Base-by-base conservation (phyloP, 2,329 filamentous ascomycete genomes). In the Chaetomium strumarium region DNA sequence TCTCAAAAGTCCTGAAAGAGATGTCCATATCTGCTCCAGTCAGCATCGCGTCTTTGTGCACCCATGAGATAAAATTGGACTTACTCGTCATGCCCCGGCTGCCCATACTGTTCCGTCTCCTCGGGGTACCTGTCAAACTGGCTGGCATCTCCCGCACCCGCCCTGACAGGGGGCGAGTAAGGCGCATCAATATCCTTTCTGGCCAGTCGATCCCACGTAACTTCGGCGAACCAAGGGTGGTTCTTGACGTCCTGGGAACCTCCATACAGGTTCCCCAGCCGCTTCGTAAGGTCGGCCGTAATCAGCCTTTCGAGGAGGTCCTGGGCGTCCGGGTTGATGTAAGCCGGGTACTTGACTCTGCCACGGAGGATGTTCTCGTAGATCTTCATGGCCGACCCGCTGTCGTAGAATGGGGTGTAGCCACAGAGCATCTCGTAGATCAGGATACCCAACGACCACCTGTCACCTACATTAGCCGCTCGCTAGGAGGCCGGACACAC, bases 361-460 rank as follows among this genome's bases (percentile, higher is more conserved):
- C 92, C 93, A 66, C 90, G 91, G 59, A 99, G 81, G 65, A 99
- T 99, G 69, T 99, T 99, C 75, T 99, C 93, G 74, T 99, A 99
- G 66, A 99, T 99, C 73, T 96, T 96, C 83, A 99, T 95, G 2
- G 93, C 92, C 41, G 90, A 96, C 51, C 92, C 93, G 63, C 88
- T 89, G 69, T 99, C 93, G 92, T 93, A 99, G 76, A 99, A 99
- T 5, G 93, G 93, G 5, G 93, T 99, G 72, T 96, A 99, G 29
- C 93, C 93, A 68, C 93, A 97, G 36, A 99, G 81, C 93, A 99
- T 99, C 77, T 99, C 93, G 70, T 96, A 99, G 69, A 99, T 97
- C 62, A 99, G 76, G 67, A 99, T 97, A 42, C 93, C 93, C 53
- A 99, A 79, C 49, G 92, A 97, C 93, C 93, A 99, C 91, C 91